A percentile compares a stretch with the other conserved stretches of the same genome.
Evolutionary conservation across 352 stramenopile species (phyloP).

Genomic region (Phytopythium mirpurense): DNA sequence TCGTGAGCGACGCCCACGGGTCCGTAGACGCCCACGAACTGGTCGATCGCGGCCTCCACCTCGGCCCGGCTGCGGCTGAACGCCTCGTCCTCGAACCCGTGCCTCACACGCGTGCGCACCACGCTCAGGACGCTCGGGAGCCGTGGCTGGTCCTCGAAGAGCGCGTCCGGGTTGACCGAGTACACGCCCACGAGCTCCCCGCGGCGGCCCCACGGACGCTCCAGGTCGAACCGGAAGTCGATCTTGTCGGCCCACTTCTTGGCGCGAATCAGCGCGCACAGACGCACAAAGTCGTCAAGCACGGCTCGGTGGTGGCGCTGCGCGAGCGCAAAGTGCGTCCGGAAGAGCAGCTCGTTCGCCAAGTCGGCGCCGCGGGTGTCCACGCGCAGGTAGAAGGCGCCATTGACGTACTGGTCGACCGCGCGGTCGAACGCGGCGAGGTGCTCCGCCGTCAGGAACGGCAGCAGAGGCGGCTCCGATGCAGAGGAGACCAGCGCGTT

Average conservation of each 20-base stretch:
- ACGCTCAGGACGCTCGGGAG: conserved; percentile 61
- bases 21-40: conserved; percentile 60
- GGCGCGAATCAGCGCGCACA: conserved; percentile 47
- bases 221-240: conserved; percentile 60
- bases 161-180: conserved; percentile 29
- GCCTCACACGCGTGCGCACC: conserved; percentile 54
- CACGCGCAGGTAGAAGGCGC: conserved; percentile 51
- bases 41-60: conserved; percentile 44
- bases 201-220: conserved; percentile 54
- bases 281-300: conserved; percentile 39
- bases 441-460: conserved; percentile 51
- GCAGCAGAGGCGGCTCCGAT: conserved; percentile 10
- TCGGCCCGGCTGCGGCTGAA: conserved; percentile 35
- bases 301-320: conserved; percentile 48
- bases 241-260: conserved; percentile 78
- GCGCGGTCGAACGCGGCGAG: conserved; percentile 39
- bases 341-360: conserved; percentile 44
- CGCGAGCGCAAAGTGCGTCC: conserved; percentile 42
- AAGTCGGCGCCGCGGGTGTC: conserved; percentile 48
- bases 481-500: too few species aligned
- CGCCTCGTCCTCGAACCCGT: conserved; percentile 56
- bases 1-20: conserved; percentile 52
- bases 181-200: conserved; percentile 49
- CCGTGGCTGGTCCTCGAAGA: conserved; percentile 11
- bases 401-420: conserved; percentile 65